Evolutionary conservation across 169 alveolate species (phyloP).

Genomic region (Cryptosporidium sp.): DNA sequence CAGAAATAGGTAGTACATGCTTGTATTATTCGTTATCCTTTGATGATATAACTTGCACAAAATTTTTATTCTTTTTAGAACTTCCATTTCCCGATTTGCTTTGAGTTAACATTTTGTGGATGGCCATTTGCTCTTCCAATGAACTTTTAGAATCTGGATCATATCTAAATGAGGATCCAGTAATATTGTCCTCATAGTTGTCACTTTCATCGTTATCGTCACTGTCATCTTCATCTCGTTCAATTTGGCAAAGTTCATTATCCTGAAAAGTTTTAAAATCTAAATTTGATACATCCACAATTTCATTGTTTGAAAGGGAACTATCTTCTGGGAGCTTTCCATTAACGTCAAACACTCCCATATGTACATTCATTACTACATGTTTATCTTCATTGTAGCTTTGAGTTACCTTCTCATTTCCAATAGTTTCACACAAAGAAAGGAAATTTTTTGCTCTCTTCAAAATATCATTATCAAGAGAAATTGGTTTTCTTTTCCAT

Average conservation of each 20-base stretch:
- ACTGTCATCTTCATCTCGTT: not conserved
- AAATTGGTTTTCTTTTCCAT: slow-evolving; percentile 35
- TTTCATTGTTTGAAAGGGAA: not conserved
- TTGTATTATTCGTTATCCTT: not conserved
- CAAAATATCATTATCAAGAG: not conserved
- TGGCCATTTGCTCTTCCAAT: not conserved
- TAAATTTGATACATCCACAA: slow-evolving; percentile 27
- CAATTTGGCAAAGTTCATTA: not conserved
- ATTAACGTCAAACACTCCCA: slow-evolving; percentile 66
- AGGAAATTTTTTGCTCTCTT: slow-evolving; percentile 49
- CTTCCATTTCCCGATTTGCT: not conserved
- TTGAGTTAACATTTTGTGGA: slow-evolving; percentile 3
- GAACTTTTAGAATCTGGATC: not conserved
- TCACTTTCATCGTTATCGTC: not conserved
- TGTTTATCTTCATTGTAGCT: not conserved
- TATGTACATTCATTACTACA: slow-evolving; percentile 65
- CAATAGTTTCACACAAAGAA: slow-evolving; percentile 15
- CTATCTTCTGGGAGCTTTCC: slow-evolving; percentile 26
- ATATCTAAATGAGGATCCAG: not conserved
- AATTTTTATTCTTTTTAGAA: not conserved
- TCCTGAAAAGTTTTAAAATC: not conserved
- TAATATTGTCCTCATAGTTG: not conserved
- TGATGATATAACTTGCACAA: slow-evolving; percentile 50
- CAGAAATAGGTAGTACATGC: not conserved
- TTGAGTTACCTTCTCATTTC: not conserved